Evolutionary conservation across 2,329 filamentous ascomycete species (phyloP), one percentile per base, ranked within the genome.

Genomic region (Macroventuria anomochaeta): DNA sequence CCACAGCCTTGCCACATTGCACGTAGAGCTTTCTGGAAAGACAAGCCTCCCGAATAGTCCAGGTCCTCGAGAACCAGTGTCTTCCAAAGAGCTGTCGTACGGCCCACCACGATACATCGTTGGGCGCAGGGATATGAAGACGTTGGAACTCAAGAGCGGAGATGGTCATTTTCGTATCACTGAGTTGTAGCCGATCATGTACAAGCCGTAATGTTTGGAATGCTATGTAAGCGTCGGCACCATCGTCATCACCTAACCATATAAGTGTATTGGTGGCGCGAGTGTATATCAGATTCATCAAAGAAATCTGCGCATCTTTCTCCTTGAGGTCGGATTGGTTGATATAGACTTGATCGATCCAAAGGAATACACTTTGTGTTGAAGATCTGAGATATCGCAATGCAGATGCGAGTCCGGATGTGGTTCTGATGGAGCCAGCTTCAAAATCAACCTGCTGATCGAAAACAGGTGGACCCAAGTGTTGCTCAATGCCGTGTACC

Each of bases 221-320:
- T 7, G 64, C 62, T 25, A 61, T 41, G 0, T 32, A 8, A 4
- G 61, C 49, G 8, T 59, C 50, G n/a, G 63, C 50, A 3, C 33
- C 58, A 6, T 57, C 55, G 1, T 63, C 62, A 11, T 65, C 60
- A 17, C 65, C 66, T 7, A 70, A 46, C 67, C 67, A 70, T 23
- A 70, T 62, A n/a, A 66, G 29, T 1, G 65, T 67, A n/a, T 62
- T 67, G 1, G 63, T 63, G 11, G 68, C 66, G 33, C 65, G 55
- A 7, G 46, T 57, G 20, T 70, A 69, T 7, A 70, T 60, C 40
- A 54, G 23, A 5, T 53, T 55, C 68, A 69, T 70, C 10, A 69
- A 25, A 1, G 67, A 62, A 8, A 69, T 63, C 38, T 69, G 65
- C 20, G 59, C 42, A 31, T 52, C 60, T 40, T 68, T 69, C 20